Evolutionary conservation across 768 basidiomycete genomes (phyloP), one percentile per base, ranked within the genome.

Genomic region (Nidula microcarpa): DNA sequence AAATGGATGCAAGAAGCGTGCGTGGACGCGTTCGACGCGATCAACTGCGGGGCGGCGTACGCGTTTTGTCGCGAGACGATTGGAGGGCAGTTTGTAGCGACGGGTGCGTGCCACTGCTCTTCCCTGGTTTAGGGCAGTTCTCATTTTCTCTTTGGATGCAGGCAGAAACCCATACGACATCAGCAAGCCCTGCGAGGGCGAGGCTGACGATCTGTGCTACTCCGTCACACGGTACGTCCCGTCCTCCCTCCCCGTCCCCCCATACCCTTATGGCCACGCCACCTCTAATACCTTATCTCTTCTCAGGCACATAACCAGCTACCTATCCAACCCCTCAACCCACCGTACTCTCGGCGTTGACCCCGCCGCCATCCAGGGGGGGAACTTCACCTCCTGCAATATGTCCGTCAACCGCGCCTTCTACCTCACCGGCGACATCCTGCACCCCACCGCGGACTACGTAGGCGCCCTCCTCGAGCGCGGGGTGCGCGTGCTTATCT

Each of bases 391-490:
- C 45, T 61, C 72, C 41, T 72, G 73, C 60, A 62, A 62, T 9
- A 18, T 47, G 48, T 55, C 62, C 4, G 84, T 94, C 47, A 64
- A 65, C 0, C 2, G 5, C 5, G 81, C 77, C 0, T 93, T 93
- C 61, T 16, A 16, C 32, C 49, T 44, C 0, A 60, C 74, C 6
- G 63, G 76, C 41, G 87, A 88, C 59, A 48, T 57, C 9, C 55
- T 62, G 23, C 75, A 74, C 36, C 73, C 77, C 43, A 73, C 83
- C 50, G 67, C 80, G 60, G 62, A 81, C 65, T 82, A 88, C 64
- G 75, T 89, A 55, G 75, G 80, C 2, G 80, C 76, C 0, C 77
- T 93, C 39, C 80, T 93, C 13, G 89, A 92, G 55, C 81, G 87
- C n/a, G 84, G 82, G 0, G 71, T 94, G 23, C 76, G 80, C 3